Base-by-base conservation (phyloP, 164 flowering plant species). In the Stephania cephalantha region DNA sequence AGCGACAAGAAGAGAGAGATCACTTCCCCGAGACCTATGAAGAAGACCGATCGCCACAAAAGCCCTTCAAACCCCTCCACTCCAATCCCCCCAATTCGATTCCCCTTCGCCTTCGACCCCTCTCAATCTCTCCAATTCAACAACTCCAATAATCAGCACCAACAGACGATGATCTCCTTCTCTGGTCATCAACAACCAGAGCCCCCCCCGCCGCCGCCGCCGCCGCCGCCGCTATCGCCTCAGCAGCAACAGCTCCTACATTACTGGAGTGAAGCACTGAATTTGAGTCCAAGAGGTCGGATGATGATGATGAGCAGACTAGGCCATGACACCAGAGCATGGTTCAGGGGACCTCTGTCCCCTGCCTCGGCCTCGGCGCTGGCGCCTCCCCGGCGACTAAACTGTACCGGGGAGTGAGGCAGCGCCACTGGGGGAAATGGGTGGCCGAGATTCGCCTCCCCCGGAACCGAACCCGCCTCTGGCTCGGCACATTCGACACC, bases 351-450 rank as follows among this genome's bases (percentile, higher is more conserved):
- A 35, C 42, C 42, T 35, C 42, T 35, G 4, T 1, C 25, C 90
- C 15, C 61, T n/a, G n/a, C n/a, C n/a, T n/a, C n/a, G n/a, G n/a
- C n/a, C n/a, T n/a, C n/a, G 4, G 20, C 20, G 6, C 20, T n/a
- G n/a, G n/a, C 64, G 17, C 79, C 81, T 9, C 35, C 88, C 0
- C 86, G 18, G 55, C 91, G 1, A 90, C 92, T 17, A 95, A 91
- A 87, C 91, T 95, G 2, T 95, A 95, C 83, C 78, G 98, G 75
- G 98, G 98, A 69, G 98, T 95, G 31, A 87, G 97, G 79, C 98
- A 95, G 77, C 79, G 99, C 45, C 99, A 93, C 79, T 95, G 99
- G 99, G 97, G 98, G 9, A 92, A 94, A 85, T 92, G 97, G 98
- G 98, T 92, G 8, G 97, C 97, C 4, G 98, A 94, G 77, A 94